Base-by-base conservation (phyloP, 78 protist genomes). In the Dictyostelium purpureum region DNA sequence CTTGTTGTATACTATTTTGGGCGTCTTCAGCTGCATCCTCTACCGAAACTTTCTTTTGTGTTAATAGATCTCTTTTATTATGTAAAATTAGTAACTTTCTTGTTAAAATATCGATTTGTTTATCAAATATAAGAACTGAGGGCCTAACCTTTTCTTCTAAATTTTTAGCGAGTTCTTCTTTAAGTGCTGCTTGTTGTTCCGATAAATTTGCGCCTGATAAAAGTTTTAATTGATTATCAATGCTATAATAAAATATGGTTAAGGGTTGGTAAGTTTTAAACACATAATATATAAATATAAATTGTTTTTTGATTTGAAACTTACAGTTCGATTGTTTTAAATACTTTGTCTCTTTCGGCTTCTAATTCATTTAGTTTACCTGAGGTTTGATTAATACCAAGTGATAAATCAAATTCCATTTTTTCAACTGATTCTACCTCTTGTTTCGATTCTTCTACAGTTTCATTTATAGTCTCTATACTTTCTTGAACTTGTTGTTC, bases 381-480 rank as follows among this genome's bases (percentile, higher is more conserved):
- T 7, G 75, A 67, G 9, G 75, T 67, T 67, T 38, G 75, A 38
- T 67, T 67, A 7, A 67, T 67, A 21, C 75, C 75, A 21, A 67
- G 37, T 14, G 75, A 38, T 38, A 67, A 67, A 21, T 67, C 75
- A 9, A 67, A 67, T n/a, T 67, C 75, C 75, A 67, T 67, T 35
- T 67, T 35, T 38, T 67, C 75, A 38, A 67, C 75, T 21, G 54
- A 21, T 38, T 28, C 9, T 18, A 67, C 52, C 10, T 67, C 75
- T 38, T 33, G 43, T 38, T 38, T 67, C 14, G 75, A 19, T 38
- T 67, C 75, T 38, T 67, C 35, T 14, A 67, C 75, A 2, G 75
- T 38, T 67, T 67, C 54, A 67, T 38, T 67, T 18, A 38, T 38
- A 0, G 21, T 26, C 6, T 67, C 54, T 67, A 19, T 21, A 38